phyloP scores from a whole-genome alignment of 2,329 filamentous ascomycete species.

The Epichloe sp. region DNA sequence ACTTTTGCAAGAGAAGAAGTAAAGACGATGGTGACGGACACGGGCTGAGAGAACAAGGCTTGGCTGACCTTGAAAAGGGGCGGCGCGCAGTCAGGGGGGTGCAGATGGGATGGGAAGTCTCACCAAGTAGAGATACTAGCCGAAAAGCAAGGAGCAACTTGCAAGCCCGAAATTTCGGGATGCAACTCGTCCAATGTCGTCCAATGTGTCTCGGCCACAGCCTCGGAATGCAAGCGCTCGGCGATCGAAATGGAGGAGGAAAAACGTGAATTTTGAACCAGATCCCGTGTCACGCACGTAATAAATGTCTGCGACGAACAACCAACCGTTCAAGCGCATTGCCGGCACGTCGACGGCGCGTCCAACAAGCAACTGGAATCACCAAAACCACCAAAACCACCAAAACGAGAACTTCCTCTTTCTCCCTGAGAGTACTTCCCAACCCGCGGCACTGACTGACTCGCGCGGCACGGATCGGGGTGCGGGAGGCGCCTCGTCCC shows the following conservation, averaged over 20 bases:
- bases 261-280: neutral
- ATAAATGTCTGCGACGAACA: neutral
- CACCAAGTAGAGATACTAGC: neutral
- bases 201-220: neutral
- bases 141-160: neutral
- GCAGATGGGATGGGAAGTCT: neutral
- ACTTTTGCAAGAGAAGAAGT: no score
- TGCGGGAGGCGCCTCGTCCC: conserved; percentile 5
- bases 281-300: neutral
- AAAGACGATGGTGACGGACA: neutral
- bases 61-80: neutral
- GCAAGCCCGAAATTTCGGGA: neutral
- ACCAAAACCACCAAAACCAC: neutral
- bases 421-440: neutral
- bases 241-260: neutral
- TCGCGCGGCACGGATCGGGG: conserved; percentile 7
- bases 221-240: neutral
- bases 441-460: neutral
- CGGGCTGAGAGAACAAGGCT: neutral
- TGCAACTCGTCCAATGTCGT: neutral
- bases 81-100: neutral
- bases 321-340: neutral
- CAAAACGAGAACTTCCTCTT: neutral
- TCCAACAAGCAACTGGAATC: neutral
- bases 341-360: neutral